Percentiles rank a stretch among this genome's conserved stretches.
phyloP scores from a whole-genome alignment of 208 protist species.

The Borovskyia barvae region DNA sequence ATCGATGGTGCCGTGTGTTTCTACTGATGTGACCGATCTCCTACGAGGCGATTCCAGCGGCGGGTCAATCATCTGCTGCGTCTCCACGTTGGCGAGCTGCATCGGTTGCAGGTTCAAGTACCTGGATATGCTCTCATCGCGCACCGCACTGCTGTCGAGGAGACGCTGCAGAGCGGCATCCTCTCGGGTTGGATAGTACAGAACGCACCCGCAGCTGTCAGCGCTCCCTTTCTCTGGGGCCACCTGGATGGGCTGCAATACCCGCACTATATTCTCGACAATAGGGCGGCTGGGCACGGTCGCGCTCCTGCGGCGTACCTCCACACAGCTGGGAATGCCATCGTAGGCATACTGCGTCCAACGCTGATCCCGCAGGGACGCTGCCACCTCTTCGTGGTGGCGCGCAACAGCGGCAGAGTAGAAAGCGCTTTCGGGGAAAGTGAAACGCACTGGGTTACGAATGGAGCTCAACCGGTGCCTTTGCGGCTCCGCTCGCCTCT shows the following conservation, averaged over 20 bases:
- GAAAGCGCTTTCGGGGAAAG: slow-evolving; percentile 21
- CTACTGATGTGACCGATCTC: slow-evolving; percentile 2
- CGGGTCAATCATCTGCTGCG: slow-evolving; percentile 34
- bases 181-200: slow-evolving; percentile 20
- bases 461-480: slow-evolving; percentile 21
- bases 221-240: neutral
- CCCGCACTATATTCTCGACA: slow-evolving; percentile 40
- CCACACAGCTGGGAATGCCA: slow-evolving; percentile 8
- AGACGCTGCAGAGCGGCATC: slow-evolving; percentile 25
- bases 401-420: slow-evolving; percentile 19
- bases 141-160: slow-evolving; percentile 20
- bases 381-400: slow-evolving; percentile 14
- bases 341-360: slow-evolving; percentile 43
- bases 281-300: slow-evolving; percentile 5
- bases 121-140: slow-evolving; percentile 44
- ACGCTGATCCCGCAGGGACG: slow-evolving; percentile 4
- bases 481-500: slow-evolving; percentile 24
- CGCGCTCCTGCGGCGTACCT: slow-evolving; percentile 10
- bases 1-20: neutral
- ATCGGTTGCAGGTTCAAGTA: slow-evolving; percentile 76
- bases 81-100: slow-evolving; percentile 52
- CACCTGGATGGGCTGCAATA: slow-evolving; percentile 49
- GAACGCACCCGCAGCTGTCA: slow-evolving; percentile 40
- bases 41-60: slow-evolving; percentile 20
- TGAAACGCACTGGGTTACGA: slow-evolving; percentile 19